Evolutionary conservation across 305 asterid genomes (phyloP).

Genomic region (Solanum hybrid): DNA sequence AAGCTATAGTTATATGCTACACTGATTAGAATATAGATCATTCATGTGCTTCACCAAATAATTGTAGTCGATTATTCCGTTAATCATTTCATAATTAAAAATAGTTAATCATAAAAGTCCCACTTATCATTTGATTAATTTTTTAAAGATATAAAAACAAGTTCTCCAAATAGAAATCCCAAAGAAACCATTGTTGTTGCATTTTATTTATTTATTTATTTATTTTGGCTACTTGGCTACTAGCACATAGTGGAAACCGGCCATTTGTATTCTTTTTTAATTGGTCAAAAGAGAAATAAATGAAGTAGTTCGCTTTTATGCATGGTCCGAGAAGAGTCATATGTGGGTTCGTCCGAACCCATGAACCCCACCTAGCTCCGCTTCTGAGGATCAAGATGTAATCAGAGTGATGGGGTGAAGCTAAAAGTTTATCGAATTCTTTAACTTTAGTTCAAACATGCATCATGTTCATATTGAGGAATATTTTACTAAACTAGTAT

Average conservation of each 20-base stretch:
- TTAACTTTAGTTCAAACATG: neutral
- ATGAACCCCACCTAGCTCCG: accelerated
- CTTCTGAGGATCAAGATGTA: neutral
- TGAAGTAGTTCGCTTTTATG: neutral
- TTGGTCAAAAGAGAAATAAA: neutral
- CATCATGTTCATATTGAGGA: neutral
- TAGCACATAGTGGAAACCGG: neutral
- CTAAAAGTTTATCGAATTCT: neutral
- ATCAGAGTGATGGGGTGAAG: neutral
- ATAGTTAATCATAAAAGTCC: neutral
- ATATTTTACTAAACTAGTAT: neutral
- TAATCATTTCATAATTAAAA: neutral
- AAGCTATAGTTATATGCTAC: neutral
- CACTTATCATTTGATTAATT: neutral
- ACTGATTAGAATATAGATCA: neutral
- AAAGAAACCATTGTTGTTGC: neutral
- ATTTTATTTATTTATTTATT: neutral
- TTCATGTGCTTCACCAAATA: neutral
- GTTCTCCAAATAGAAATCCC: neutral
- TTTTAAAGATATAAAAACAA: neutral
- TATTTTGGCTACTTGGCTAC: neutral
- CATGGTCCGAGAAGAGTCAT: neutral
- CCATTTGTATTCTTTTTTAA: neutral
- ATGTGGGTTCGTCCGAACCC: too few species aligned
- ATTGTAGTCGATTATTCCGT: neutral